Evolutionary conservation across 495 filamentous ascomycete genomes (phyloP).

Genomic region (Coniosporium apollinis): DNA sequence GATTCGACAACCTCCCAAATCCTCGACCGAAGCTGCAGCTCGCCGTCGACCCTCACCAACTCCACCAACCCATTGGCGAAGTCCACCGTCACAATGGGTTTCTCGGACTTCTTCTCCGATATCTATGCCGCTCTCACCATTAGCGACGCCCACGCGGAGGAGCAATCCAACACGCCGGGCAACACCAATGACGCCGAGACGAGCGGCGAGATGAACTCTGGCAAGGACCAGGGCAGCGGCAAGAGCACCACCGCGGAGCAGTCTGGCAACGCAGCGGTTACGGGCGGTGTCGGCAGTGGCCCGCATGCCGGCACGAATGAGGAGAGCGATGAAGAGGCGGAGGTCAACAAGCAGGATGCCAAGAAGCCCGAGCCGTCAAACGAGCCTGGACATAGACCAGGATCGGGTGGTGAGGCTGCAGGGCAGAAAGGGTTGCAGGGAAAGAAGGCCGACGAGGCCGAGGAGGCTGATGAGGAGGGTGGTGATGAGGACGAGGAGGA

Average conservation of each 20-base stretch:
- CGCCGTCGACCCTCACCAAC: no score
- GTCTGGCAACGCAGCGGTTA: slow-evolving; percentile 1
- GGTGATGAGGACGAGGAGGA: slow-evolving; percentile 40
- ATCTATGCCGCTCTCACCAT: slow-evolving; percentile 40
- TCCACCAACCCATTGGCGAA: no score
- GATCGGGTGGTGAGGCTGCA: slow-evolving; percentile 7
- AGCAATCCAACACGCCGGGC: slow-evolving; percentile 24
- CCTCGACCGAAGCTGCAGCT: no score
- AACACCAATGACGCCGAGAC: slow-evolving; percentile 17
- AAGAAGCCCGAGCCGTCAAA: slow-evolving; percentile 8
- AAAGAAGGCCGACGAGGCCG: slow-evolving; percentile 33
- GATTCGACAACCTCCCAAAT: no score
- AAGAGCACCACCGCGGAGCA: slow-evolving; percentile 8
- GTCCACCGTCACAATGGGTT: no score
- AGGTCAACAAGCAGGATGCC: slow-evolving; percentile 18
- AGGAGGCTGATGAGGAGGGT: slow-evolving; percentile 27
- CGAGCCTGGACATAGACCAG: slow-evolving; percentile 14
- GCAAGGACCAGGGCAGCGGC: slow-evolving; percentile 1
- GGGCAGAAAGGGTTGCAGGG: slow-evolving; percentile 11
- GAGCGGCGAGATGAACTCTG: background rate
- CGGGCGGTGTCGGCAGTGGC: slow-evolving; percentile 16
- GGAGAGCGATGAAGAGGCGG: slow-evolving; percentile 17
- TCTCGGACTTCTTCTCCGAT: slow-evolving; percentile 48
- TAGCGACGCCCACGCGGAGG: slow-evolving; percentile 40
- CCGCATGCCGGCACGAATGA: slow-evolving; percentile 18